A percentile compares a stretch with the other conserved stretches of the same genome.
These are phyloP conservation scores for Aspergillus cejpii DNA, from an alignment of 2,329 filamentous ascomycete genomes.

Conservation along the genomic window DNA sequence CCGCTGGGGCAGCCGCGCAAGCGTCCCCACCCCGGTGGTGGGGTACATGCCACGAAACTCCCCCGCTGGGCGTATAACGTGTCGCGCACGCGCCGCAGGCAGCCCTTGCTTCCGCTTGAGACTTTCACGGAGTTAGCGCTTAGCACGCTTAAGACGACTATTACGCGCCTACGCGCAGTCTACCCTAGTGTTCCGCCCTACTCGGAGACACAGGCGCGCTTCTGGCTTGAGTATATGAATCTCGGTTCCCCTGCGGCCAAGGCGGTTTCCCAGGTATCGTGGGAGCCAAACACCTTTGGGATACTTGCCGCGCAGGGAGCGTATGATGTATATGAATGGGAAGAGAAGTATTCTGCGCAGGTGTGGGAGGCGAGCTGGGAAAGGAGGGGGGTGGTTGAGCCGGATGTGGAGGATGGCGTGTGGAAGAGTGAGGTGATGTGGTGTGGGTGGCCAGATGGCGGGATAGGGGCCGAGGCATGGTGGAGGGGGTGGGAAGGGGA, in stretches of 20 bases:
- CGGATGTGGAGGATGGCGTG: slow-evolving; percentile 9
- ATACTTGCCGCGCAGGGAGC: slow-evolving; percentile 10
- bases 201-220: slow-evolving; percentile 18
- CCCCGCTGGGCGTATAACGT: slow-evolving; percentile 18
- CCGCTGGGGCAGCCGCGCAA: slow-evolving; percentile 11
- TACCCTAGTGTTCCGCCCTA: slow-evolving; percentile 12
- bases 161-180: slow-evolving; percentile 9
- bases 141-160: slow-evolving; percentile 15
- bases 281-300: slow-evolving; percentile 11
- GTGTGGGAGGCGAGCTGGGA: slow-evolving; percentile 8
- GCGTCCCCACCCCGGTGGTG: slow-evolving; percentile 2
- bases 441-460: slow-evolving; percentile 21
- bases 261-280: slow-evolving; percentile 5
- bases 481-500: slow-evolving; percentile 19
- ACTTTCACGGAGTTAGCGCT: slow-evolving; percentile 16
- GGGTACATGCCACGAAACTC: slow-evolving; percentile 15
- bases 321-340: slow-evolving; percentile 14
- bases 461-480: slow-evolving; percentile 13
- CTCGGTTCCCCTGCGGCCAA: slow-evolving; percentile 2
- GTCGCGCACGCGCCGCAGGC: slow-evolving; percentile 8
- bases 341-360: slow-evolving; percentile 13
- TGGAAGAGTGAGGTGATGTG: slow-evolving; percentile 13
- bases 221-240: slow-evolving; percentile 17
- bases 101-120: slow-evolving; percentile 12
- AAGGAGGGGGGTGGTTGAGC: slow-evolving; percentile 9